A percentile compares a stretch with the other conserved stretches of the same genome.
Conservation (phyloP, 2,329 filamentous ascomycete genomes). For the Aspergillus novofumigatus region DNA sequence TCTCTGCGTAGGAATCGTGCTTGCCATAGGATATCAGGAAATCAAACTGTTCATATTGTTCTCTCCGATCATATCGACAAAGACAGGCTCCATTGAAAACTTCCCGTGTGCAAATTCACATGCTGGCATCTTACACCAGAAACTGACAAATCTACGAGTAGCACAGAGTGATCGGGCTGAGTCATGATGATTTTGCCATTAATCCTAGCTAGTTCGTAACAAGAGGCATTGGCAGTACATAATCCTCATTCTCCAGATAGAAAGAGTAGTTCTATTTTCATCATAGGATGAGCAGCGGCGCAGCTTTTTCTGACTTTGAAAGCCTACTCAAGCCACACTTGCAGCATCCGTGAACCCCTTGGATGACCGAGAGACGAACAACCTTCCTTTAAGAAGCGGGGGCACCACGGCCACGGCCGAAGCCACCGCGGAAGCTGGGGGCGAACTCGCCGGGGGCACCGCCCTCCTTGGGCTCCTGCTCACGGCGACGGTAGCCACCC, state of each 20-base stretch:
- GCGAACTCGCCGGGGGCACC: conserved; percentile 88
- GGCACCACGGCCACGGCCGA: conserved; percentile 80
- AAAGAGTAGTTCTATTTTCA: conserved; percentile 17
- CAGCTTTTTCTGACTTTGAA: conserved; percentile 23
- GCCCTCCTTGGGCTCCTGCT: conserved; percentile 84
- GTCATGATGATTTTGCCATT: conserved; percentile 32
- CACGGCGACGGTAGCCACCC: conserved; percentile 88
- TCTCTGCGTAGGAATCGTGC: conserved; percentile 13
- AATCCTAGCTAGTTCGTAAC: conserved; percentile 26
- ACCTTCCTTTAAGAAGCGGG: conserved; percentile 51
- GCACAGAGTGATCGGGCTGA: background rate
- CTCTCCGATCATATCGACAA: background rate
- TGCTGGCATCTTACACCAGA: background rate
- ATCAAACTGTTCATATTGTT: background rate
- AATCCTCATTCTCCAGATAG: conserved; percentile 20
- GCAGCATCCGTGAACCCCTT: conserved; percentile 25
- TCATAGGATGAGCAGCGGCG: conserved; percentile 15
- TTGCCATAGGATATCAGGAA: background rate
- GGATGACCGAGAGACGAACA: conserved; percentile 30
- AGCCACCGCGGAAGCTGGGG: conserved; percentile 88
- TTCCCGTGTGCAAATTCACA: background rate
- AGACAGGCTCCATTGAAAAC: background rate
- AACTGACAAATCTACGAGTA: background rate
- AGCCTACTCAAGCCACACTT: conserved; percentile 28
- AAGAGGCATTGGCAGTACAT: conserved; percentile 21